Base-by-base conservation (phyloP, 768 basidiomycete genomes). In the Trametes maxima region DNA sequence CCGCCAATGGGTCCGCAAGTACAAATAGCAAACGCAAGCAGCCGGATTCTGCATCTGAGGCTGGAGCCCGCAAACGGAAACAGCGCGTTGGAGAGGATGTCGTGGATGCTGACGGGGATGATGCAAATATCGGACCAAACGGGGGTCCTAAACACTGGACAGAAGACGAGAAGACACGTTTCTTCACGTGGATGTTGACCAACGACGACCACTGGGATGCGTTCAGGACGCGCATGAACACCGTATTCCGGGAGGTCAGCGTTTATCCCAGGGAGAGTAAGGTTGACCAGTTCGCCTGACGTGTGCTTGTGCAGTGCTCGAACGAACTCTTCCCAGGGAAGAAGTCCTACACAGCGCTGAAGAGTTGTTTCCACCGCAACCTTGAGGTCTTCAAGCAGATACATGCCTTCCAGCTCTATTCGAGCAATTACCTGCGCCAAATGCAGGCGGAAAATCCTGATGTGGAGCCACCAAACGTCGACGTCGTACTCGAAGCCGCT, bases 361-460 rank as follows among this genome's bases (percentile, higher is more conserved):
- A 92, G 75, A 89, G 90, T 21, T 92, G 90, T 68, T 92, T 90
- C 64, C 89, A 92, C 70, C 88, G 90, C 68, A 92, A 91, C 66
- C 89, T 92, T 66, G 91, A 90, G 66, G 75, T 90, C 16, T 92
- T 91, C 81, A 91, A 89, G 73, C 89, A 92, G 71, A 89, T 92
- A 40, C 87, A 88, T 68, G 80, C 84, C 6, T 89, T 89, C 63
- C 88, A 92, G 70, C 75, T 74, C 13, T 87, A 79, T 55, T 75
- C 60, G 73, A 82, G 56, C 68, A 74, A 40, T 74, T 79, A 65
- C 63, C 73, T 43, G 14, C 62, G 62, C 25, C 62, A 64, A 33
- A 25, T 55, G 24, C 48, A 64, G 73, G 72, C 40, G 66, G 66
- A 62, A 68, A 73, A 53, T 76, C 54, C 46, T 4, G 22, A 40